A percentile compares a stretch with the other conserved stretches of the same genome.
Evolutionary conservation across 768 basidiomycete species (phyloP).

Genomic region (Melanogaster broomeanus): DNA sequence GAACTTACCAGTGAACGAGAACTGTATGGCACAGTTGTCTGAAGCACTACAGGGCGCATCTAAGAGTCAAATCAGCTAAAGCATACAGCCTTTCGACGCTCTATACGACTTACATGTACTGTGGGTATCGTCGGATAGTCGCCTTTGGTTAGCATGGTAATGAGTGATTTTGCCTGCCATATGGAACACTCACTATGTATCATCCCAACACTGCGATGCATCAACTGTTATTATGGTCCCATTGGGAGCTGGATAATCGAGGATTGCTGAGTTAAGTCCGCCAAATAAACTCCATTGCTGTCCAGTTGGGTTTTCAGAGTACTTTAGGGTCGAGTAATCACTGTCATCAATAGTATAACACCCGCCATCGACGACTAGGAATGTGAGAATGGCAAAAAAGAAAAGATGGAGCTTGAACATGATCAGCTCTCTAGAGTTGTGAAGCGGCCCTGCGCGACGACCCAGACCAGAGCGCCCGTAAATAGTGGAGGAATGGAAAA

Average conservation of each 20-base stretch:
- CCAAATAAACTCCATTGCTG: slow-evolving; percentile 28
- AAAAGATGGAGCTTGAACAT: slow-evolving; percentile 9
- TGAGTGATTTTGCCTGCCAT: background rate
- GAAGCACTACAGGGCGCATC: slow-evolving; percentile 24
- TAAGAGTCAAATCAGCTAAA: slow-evolving; percentile 2
- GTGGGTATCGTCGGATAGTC: background rate
- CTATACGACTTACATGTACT: slow-evolving; percentile 27
- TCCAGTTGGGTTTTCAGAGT: slow-evolving; percentile 28
- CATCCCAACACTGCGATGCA: slow-evolving; percentile 23
- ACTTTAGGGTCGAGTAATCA: slow-evolving; percentile 23
- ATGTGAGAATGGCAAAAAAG: slow-evolving; percentile 1
- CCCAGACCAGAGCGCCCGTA: background rate
- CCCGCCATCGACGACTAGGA: slow-evolving; percentile 9
- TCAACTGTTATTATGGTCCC: slow-evolving; percentile 26
- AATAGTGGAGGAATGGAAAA: slow-evolving; percentile 8
- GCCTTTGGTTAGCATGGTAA: background rate
- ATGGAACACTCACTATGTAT: slow-evolving; percentile 25
- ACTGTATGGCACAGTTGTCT: slow-evolving; percentile 25
- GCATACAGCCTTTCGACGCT: background rate
- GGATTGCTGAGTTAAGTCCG: slow-evolving; percentile 19
- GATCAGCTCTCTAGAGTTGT: no score
- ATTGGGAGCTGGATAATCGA: slow-evolving; percentile 22
- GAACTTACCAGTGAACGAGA: slow-evolving; percentile 23
- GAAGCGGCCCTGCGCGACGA: no score
- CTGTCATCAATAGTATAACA: slow-evolving; percentile 31